Evolutionary conservation across 106 monocot genomes (phyloP).

Genomic region (Cymbidium sinense): DNA sequence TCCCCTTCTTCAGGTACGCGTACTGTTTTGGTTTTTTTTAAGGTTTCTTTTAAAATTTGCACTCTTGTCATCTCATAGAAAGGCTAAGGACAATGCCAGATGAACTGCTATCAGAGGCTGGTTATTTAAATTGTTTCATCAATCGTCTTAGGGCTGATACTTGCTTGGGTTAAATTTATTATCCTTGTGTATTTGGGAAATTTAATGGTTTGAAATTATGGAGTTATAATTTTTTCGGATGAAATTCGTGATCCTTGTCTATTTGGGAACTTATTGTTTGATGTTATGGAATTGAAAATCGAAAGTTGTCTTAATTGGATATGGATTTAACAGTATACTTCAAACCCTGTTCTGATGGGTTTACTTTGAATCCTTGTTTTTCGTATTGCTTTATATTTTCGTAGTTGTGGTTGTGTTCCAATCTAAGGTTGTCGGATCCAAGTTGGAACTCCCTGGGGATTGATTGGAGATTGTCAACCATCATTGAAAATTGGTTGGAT

Average conservation of each 20-base stretch:
- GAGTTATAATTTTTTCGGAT: background rate
- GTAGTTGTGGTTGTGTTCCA: background rate
- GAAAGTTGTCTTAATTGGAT: background rate
- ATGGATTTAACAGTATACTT: no score
- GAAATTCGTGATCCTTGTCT: background rate
- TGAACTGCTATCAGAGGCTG: background rate
- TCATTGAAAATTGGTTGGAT: background rate
- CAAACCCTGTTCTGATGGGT: background rate
- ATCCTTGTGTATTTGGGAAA: background rate
- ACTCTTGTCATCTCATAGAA: background rate
- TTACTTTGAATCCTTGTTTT: background rate
- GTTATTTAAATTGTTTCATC: background rate
- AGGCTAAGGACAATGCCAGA: background rate
- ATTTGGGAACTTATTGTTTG: background rate
- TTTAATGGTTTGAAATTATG: background rate
- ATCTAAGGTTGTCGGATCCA: background rate
- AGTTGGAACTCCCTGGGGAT: background rate
- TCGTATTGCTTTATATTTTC: background rate
- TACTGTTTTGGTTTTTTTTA: background rate
- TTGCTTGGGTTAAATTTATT: background rate
- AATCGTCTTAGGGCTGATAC: background rate
- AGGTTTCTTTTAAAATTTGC: background rate
- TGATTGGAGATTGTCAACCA: background rate
- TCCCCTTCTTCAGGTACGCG: slow-evolving; percentile 67
- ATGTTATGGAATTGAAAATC: background rate